Conservation (phyloP, 2,329 filamentous ascomycete genomes). For the Colletotrichum orbiculare region DNA sequence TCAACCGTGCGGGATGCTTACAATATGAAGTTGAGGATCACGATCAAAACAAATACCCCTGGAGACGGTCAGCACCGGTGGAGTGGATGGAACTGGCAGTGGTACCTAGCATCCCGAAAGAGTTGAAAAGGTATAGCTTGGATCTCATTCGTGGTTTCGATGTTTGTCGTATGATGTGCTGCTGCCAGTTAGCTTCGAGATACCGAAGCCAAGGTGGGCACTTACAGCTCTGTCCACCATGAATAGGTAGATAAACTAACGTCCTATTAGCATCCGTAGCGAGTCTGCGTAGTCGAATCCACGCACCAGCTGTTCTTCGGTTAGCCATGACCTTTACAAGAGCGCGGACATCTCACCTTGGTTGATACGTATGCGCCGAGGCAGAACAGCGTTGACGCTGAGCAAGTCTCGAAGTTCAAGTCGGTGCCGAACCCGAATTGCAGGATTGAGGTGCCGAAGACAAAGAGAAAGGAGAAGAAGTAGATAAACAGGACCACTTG, state of each 20-base stretch:
- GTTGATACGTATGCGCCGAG: slow-evolving; percentile 26
- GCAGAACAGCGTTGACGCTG: slow-evolving; percentile 27
- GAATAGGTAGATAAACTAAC: slow-evolving; percentile 32
- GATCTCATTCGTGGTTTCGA: slow-evolving; percentile 23
- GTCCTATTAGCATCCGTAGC: not conserved
- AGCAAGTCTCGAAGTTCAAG: slow-evolving; percentile 24
- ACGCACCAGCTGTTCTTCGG: slow-evolving; percentile 1
- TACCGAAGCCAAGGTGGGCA: not conserved
- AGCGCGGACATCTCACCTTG: slow-evolving; percentile 9
- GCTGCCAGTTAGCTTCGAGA: not conserved
- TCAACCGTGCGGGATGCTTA: not conserved
- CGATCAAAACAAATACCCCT: slow-evolving; percentile 28
- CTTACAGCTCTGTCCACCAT: slow-evolving; percentile 32
- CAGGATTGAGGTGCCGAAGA: slow-evolving; percentile 28
- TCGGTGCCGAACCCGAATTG: slow-evolving; percentile 31
- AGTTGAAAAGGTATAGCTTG: slow-evolving; percentile 24
- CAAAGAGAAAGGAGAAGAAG: slow-evolving; percentile 27
- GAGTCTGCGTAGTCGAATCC: not conserved
- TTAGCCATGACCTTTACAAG: not conserved
- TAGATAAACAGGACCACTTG: slow-evolving; percentile 23
- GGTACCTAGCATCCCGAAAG: slow-evolving; percentile 30
- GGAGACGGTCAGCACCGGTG: not conserved
- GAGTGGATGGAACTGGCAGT: not conserved
- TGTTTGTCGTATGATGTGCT: slow-evolving; percentile 32
- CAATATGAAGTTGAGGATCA: slow-evolving; percentile 32